Evolutionary conservation across 2,329 filamentous ascomycete genomes (phyloP), one percentile per base, ranked within the genome.

Genomic region (Ophiostoma piceae): DNA sequence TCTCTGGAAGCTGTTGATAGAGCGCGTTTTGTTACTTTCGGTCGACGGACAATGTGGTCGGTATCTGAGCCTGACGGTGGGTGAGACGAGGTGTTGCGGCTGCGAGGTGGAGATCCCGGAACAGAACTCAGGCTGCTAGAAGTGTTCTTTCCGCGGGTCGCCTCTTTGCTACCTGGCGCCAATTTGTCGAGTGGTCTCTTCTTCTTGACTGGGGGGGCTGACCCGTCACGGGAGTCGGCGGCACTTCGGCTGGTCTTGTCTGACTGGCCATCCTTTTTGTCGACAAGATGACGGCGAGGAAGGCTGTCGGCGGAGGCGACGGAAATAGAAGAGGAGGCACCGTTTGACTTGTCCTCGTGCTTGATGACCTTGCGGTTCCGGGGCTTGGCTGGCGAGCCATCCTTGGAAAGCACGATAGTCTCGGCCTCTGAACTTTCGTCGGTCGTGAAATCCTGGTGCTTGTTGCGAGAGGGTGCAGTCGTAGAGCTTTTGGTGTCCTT

Each of bases 351-450:
- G 75, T 88, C 86, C 76, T 90, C 88, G 73, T 89, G 86, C 76
- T 88, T 89, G 75, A 85, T 84, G 66, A 86, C 81, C 78, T 89
- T 89, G 71, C 86, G 84, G 71, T 22, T 72, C 4, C 71, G 64
- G 0, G 82, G 81, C 77, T 89, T 89, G 71, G 86, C 85, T 0
- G 87, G 87, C 32, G 87, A 89, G 54, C 86, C 86, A 76, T 89
- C 85, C 62, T 65, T 65, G 37, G 87, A 84, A 43, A 90, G 78
- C 47, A 91, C 88, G 72, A 91, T 89, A 16, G 89, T 91, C 79
- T 91, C 89, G 67, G 89, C 88, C 76, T 91, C 89, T 1, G 89
- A 91, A 74, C 89, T 87, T 75, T 84, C 87, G 71, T 88, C 88
- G 71, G 80, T 80, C 29, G 77, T 77, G 69, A 82, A 80, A 64